Evolutionary conservation across 768 basidiomycete genomes (phyloP).

Genomic region (Dictyophora rubrovolvata): DNA sequence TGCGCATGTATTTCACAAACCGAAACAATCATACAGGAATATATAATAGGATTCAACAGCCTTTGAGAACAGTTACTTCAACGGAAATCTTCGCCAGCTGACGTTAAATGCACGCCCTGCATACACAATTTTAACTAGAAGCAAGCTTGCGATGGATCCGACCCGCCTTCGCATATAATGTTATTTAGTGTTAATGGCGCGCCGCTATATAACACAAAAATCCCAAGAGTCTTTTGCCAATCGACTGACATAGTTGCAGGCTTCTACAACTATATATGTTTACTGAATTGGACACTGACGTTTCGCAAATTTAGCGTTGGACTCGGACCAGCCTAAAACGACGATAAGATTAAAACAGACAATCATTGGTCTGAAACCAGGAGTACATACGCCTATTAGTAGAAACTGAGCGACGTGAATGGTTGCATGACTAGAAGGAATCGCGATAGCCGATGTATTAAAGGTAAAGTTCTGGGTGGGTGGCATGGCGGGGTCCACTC

Average conservation of each 20-base stretch:
- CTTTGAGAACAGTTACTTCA: too few relatives aligned
- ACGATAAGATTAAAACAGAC: neutral
- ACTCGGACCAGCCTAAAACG: neutral
- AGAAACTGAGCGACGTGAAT: neutral
- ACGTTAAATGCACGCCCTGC: too few relatives aligned
- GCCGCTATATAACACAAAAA: neutral
- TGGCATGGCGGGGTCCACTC: neutral
- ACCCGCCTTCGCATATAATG: too few relatives aligned
- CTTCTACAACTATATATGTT: neutral
- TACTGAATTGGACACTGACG: neutral
- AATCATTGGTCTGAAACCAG: neutral
- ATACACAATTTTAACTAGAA: too few relatives aligned
- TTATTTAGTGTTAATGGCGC: too few relatives aligned
- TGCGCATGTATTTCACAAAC: too few relatives aligned
- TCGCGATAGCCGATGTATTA: neutral
- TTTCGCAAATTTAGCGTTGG: neutral
- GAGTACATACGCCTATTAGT: neutral
- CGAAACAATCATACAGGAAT: too few relatives aligned
- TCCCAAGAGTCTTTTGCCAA: neutral
- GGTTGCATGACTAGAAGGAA: neutral
- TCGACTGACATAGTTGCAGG: too few relatives aligned
- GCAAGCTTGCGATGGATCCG: too few relatives aligned
- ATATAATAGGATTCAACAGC: too few relatives aligned
- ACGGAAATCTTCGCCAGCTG: too few relatives aligned
- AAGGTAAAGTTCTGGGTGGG: constrained; percentile 6